These are phyloP conservation scores for Exophiala viscosa DNA, from an alignment of 2,329 filamentous ascomycete species.

Conservation along the genomic window DNA sequence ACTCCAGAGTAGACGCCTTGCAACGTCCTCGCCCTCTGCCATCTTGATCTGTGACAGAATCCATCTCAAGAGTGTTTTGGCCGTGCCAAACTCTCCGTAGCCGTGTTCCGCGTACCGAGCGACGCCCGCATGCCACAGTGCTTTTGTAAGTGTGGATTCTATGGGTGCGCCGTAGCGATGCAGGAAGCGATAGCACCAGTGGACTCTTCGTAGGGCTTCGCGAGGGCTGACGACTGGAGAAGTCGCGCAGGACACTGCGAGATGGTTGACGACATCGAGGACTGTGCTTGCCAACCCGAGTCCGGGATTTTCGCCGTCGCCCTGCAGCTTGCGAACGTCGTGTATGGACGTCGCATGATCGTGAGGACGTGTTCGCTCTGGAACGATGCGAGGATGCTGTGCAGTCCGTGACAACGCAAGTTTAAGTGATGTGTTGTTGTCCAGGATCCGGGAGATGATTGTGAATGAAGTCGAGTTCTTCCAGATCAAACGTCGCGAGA, in stretches of 20 bases:
- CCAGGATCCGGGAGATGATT: slow-evolving; percentile 26
- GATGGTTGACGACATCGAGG: slow-evolving; percentile 15
- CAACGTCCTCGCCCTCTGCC: slow-evolving; percentile 43
- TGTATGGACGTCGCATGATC: background rate
- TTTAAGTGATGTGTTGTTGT: slow-evolving; percentile 20
- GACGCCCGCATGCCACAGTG: slow-evolving; percentile 50
- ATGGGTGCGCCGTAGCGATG: slow-evolving; percentile 41
- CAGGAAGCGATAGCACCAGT: slow-evolving; percentile 47
- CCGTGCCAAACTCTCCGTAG: slow-evolving; percentile 37
- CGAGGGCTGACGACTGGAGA: slow-evolving; percentile 29
- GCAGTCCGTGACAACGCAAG: slow-evolving; percentile 2
- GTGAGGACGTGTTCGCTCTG: background rate
- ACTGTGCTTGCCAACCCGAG: slow-evolving; percentile 3
- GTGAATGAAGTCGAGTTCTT: slow-evolving; percentile 28
- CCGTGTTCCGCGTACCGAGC: slow-evolving; percentile 42
- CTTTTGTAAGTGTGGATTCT: slow-evolving; percentile 42
- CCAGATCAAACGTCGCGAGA: slow-evolving; percentile 27
- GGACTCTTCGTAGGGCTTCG: slow-evolving; percentile 45
- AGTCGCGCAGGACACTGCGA: slow-evolving; percentile 22
- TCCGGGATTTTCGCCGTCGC: background rate
- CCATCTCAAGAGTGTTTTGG: slow-evolving; percentile 38
- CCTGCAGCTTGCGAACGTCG: background rate
- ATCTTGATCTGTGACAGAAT: slow-evolving; percentile 42
- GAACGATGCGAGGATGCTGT: background rate
- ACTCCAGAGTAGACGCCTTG: slow-evolving; percentile 27